Base-by-base conservation (phyloP, 2,329 filamentous ascomycete species). In the Aspergillus sojae region DNA sequence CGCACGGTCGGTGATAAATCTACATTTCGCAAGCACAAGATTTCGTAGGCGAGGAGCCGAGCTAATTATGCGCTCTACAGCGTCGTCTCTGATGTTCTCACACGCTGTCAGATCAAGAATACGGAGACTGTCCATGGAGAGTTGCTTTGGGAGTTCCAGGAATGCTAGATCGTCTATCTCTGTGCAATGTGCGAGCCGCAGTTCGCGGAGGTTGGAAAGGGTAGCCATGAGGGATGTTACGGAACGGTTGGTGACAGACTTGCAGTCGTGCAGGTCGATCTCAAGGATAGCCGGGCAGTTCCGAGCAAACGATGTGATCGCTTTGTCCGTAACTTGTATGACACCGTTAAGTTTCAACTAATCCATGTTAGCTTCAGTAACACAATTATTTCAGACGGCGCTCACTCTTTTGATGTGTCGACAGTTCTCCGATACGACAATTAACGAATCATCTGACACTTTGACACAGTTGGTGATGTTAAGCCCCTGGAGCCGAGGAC, bases 291-390 rank as follows among this genome's bases (percentile, higher is more conserved):
- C 94, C 14, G 89, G 92, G 76, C 94, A 97, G 78, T 96, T 88
- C 53, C 89, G 84, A 6, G 95, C 94, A 75, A 99, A 96, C 4
- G 93, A 91, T 63, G 92, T 83, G 67, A 98, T 89, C 7, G 93
- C 90, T 56, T 85, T 84, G 75, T 98, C 93, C 45, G 91, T 93
- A 39, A 97, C 82, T 78, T 96, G 91, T n/a, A 81, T 79, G 75
- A 95, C 97, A 62, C 94, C 91, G 78, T 98, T 99, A 65, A 99
- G 86, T 86, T 99, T 99, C 69, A 99, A 86, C 88, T 95, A 71
- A 52, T 50, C 50, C 43, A 4, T 10, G 62, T 73, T 61, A 73
- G 69, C 21, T 32, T 36, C 7, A 12, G 36, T 11, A n/a, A 43
- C 4, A 21, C 30, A n/a, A 19, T 57, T n/a, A 21, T 11, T 58